These are phyloP conservation scores for Chiua virens DNA, from an alignment of 768 basidiomycete genomes.

Conservation along the genomic window DNA sequence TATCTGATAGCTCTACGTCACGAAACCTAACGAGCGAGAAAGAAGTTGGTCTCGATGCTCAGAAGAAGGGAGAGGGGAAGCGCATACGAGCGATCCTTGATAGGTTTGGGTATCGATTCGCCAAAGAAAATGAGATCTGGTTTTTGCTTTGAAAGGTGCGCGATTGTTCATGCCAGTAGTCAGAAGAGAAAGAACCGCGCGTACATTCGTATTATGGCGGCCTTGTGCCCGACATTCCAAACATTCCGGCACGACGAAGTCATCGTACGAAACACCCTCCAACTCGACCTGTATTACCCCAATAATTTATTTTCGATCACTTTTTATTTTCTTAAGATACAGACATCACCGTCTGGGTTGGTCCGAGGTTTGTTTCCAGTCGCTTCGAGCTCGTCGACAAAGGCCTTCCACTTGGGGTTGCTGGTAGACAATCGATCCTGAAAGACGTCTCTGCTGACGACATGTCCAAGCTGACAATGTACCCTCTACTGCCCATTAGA, in stretches of 20 bases:
- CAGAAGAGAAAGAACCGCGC: neutral
- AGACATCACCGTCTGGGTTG: conserved; percentile 92
- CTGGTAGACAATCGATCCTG: conserved; percentile 69
- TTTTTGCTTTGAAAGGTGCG: conserved; percentile 64
- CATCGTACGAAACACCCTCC: conserved; percentile 72
- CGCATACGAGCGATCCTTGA: conserved; percentile 73
- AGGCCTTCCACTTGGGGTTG: conserved; percentile 81
- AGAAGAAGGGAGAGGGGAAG: neutral
- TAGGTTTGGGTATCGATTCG: conserved; percentile 69
- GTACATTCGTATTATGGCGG: conserved; percentile 59
- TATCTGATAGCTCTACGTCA: conserved; percentile 59
- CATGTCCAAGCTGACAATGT: conserved; percentile 73
- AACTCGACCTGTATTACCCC: conserved; percentile 79
- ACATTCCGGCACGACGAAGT: conserved; percentile 81
- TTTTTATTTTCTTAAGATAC: conserved; percentile 27
- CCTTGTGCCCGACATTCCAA: conserved; percentile 60
- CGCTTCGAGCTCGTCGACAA: conserved; percentile 60
- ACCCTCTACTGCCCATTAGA: conserved; percentile 49
- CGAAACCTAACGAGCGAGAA: conserved; percentile 42
- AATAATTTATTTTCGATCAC: no score
- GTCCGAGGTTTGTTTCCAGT: conserved; percentile 65
- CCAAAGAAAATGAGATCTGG: conserved; percentile 88
- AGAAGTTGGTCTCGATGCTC: neutral
- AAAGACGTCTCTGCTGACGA: conserved; percentile 63
- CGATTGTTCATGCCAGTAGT: no score